These are phyloP conservation scores for Coemansia sp. DNA, from an alignment of 192 early-diverging fungal genomes.

Conservation along the genomic window DNA sequence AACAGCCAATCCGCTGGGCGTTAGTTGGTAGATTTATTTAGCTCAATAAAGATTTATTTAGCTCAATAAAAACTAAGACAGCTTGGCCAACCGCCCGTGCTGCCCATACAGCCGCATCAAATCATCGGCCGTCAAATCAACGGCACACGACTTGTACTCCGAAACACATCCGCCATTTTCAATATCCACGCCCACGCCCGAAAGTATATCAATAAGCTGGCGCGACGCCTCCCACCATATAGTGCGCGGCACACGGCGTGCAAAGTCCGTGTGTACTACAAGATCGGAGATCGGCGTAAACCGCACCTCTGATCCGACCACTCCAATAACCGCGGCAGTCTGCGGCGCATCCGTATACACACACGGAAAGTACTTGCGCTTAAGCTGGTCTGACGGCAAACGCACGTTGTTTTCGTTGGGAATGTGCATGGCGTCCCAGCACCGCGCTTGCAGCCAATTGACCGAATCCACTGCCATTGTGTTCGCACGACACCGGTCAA, in stretches of 20 bases:
- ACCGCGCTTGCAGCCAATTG: conserved; percentile 77
- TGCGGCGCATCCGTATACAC: conserved; percentile 62
- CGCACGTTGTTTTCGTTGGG: conserved; percentile 43
- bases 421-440: conserved; percentile 51
- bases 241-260: conserved; percentile 67
- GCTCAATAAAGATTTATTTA: no score
- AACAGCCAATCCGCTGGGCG: conserved; percentile 72
- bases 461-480: conserved; percentile 78
- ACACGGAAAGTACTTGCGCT: conserved; percentile 54
- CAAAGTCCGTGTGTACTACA: conserved; percentile 74
- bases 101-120: conserved; percentile 49
- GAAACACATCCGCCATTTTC: conserved; percentile 45
- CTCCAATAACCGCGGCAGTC: conserved; percentile 77
- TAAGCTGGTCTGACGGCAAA: conserved; percentile 38
- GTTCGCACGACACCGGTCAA: conserved; percentile 94
- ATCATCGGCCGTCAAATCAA: conserved; percentile 54
- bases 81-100: conserved; percentile 46
- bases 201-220: conserved; percentile 63
- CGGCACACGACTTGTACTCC: conserved; percentile 50
- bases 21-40: conserved; percentile 67
- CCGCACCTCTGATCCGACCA: conserved; percentile 71
- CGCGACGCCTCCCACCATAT: conserved; percentile 71
- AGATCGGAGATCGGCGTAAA: conserved; percentile 74
- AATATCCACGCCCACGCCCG: conserved; percentile 56
- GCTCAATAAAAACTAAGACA: not conserved